These are phyloP conservation scores for Mucor saturninus DNA, from an alignment of 371 early-diverging fungal genomes.

Conservation along the genomic window DNA sequence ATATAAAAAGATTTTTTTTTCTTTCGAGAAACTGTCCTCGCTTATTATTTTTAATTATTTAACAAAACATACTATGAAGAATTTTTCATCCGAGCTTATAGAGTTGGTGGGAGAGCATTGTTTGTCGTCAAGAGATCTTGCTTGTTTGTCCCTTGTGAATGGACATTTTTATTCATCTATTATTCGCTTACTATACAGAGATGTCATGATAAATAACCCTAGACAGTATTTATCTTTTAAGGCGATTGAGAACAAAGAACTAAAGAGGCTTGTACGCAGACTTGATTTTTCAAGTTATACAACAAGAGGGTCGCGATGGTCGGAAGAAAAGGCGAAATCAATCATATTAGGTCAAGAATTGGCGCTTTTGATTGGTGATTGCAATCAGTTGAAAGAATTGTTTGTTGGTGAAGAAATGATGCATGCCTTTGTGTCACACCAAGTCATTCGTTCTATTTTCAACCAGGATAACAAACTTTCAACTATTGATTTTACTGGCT, in stretches of 20 bases:
- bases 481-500: constrained; percentile 40
- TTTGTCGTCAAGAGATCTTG: constrained; percentile 20
- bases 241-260: not conserved
- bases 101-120: constrained; percentile 27
- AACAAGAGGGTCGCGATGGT: constrained; percentile 41
- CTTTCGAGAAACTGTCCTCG: not conserved
- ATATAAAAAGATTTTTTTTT: not conserved
- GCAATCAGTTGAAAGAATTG: constrained; percentile 32
- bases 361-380: constrained; percentile 29
- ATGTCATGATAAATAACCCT: constrained; percentile 36
- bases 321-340: constrained; percentile 37
- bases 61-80: constrained; percentile 18
- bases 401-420: constrained; percentile 45
- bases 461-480: constrained; percentile 22
- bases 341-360: constrained; percentile 33
- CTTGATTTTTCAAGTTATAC: constrained; percentile 48
- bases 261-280: constrained; percentile 17
- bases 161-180: constrained; percentile 22
- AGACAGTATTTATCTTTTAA: constrained; percentile 30
- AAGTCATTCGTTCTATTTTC: constrained; percentile 37
- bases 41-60: constrained; percentile 14
- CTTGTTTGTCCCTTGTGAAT: constrained; percentile 27
- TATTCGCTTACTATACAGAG: constrained; percentile 26
- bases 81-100: constrained; percentile 36
- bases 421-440: constrained; percentile 35